Evolutionary conservation across 441 rosid genomes (phyloP).

Genomic region (Manihot esculenta): DNA sequence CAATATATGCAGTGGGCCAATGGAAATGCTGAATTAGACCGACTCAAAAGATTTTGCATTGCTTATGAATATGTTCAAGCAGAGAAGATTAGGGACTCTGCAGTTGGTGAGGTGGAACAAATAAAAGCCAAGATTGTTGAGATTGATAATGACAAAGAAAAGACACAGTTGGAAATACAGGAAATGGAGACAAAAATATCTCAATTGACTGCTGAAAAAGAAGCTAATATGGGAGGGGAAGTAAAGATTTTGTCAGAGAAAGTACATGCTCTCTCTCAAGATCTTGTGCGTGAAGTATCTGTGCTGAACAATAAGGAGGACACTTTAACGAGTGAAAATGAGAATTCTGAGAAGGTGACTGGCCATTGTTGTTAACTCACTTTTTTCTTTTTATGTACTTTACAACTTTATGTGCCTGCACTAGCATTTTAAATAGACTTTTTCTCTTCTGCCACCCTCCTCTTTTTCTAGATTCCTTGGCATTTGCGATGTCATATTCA

Average conservation of each 20-base stretch:
- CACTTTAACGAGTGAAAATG: slow-evolving; percentile 64
- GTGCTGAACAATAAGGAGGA: slow-evolving; percentile 77
- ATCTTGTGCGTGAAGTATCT: slow-evolving; percentile 72
- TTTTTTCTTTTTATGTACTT: slow-evolving; percentile 17
- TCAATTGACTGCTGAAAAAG: slow-evolving; percentile 71
- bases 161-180: slow-evolving; percentile 44
- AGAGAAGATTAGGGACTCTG: slow-evolving; percentile 68
- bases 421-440: neutral
- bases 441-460: neutral
- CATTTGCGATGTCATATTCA: neutral
- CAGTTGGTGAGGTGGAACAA: slow-evolving; percentile 63
- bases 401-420: slow-evolving; percentile 9
- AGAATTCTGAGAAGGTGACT: slow-evolving; percentile 75
- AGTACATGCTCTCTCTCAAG: slow-evolving; percentile 74
- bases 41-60: slow-evolving; percentile 83
- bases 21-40: slow-evolving; percentile 81
- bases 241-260: slow-evolving; percentile 67
- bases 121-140: slow-evolving; percentile 52
- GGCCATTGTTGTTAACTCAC: slow-evolving; percentile 4
- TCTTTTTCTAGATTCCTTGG: slow-evolving; percentile 7
- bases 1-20: slow-evolving; percentile 99
- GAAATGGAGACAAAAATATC: slow-evolving; percentile 66
- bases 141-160: slow-evolving; percentile 55
- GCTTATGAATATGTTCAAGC: slow-evolving; percentile 92
- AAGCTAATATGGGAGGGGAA: slow-evolving; percentile 94